Evolutionary conservation across 305 asterid species (phyloP).

Genomic region (Fraxinus velutina): DNA sequence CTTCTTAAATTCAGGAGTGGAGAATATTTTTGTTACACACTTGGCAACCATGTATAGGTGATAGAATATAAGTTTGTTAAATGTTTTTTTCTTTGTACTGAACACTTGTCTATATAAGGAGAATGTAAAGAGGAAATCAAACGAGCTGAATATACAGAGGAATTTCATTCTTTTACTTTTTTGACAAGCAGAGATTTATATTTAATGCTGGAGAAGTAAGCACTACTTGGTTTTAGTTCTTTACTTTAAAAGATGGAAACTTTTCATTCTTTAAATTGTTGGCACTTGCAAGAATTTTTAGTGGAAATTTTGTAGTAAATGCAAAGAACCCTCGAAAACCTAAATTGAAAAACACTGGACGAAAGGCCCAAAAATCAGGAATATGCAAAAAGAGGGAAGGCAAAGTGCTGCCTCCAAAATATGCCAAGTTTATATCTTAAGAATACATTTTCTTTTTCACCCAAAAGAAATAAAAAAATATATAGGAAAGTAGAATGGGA

Average conservation of each 20-base stretch:
- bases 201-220: constrained; percentile 97
- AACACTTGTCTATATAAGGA: too few species aligned
- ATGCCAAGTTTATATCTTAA: not conserved
- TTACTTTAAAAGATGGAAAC: not conserved
- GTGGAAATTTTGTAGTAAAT: not conserved
- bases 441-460: not conserved
- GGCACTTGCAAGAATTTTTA: not conserved
- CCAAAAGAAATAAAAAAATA: not conserved
- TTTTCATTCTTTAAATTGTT: constrained; percentile 1
- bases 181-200: constrained; percentile 90
- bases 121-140: too few species aligned
- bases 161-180: constrained; percentile 29
- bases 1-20: too few species aligned
- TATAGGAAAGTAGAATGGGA: not conserved
- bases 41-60: too few species aligned
- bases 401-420: not conserved
- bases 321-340: not conserved
- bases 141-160: too few species aligned
- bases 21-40: too few species aligned
- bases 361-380: not conserved
- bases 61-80: too few species aligned
- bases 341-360: not conserved
- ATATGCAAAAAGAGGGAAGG: not conserved
- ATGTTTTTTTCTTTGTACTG: too few species aligned
- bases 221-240: constrained; percentile 9